These are phyloP conservation scores for Mediolabrus comicus DNA, from an alignment of 108 stramenopile genomes.

Conservation along the genomic window DNA sequence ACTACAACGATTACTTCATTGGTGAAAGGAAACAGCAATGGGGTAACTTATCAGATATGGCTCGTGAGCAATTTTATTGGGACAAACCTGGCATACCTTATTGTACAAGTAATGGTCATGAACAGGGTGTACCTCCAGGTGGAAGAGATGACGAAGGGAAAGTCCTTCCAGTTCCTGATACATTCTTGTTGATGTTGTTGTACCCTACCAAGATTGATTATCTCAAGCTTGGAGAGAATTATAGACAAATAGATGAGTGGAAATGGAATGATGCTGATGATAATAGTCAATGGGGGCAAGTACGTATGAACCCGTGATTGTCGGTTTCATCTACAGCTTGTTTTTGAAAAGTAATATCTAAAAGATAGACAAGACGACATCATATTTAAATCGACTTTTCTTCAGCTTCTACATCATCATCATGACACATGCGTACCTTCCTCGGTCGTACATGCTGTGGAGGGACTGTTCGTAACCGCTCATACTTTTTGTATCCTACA, in stretches of 20 bases:
- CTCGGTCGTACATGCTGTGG: slow-evolving; percentile 48
- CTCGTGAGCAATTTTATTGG: slow-evolving; percentile 85
- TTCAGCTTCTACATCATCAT: slow-evolving; percentile 20
- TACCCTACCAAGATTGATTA: slow-evolving; percentile 74
- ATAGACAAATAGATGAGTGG: slow-evolving; percentile 68
- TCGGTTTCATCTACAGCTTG: neutral
- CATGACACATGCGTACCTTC: slow-evolving; percentile 58
- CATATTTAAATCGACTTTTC: neutral
- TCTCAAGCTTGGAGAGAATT: slow-evolving; percentile 77
- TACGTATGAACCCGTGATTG: slow-evolving; percentile 5
- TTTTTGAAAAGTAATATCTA: neutral
- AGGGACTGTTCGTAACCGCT: slow-evolving; percentile 63
- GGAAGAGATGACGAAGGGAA: slow-evolving; percentile 77
- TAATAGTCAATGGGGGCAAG: slow-evolving; percentile 1
- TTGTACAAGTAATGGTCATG: neutral
- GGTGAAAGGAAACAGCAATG: slow-evolving; percentile 73
- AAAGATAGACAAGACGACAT: too few species aligned
- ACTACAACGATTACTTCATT: slow-evolving; percentile 34
- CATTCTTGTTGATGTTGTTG: slow-evolving; percentile 81
- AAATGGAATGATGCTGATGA: slow-evolving; percentile 1
- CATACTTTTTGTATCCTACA: slow-evolving; percentile 62
- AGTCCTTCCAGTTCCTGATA: slow-evolving; percentile 68
- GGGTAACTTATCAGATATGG: slow-evolving; percentile 73
- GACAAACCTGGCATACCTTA: slow-evolving; percentile 42
- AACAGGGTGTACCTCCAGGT: slow-evolving; percentile 42